These are phyloP conservation scores for Pogostemon cablin DNA, from an alignment of 257 asterid genomes.

Conservation along the genomic window DNA sequence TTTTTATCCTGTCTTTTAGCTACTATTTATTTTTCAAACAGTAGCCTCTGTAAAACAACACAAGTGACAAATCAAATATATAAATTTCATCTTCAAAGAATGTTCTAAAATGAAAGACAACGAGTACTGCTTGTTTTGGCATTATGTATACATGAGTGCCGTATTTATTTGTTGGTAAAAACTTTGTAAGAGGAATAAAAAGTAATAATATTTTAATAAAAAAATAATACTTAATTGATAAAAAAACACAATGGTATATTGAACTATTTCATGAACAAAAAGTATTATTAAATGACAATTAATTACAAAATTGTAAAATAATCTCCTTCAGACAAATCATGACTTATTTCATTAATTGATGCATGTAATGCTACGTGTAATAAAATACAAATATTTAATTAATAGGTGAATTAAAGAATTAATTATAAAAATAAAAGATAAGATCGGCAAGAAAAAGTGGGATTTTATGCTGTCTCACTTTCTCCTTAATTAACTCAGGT, in stretches of 20 bases:
- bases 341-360: too few species aligned
- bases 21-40: not conserved
- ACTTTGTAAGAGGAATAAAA: too few species aligned
- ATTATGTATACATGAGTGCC: not conserved
- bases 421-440: not conserved
- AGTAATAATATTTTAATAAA: too few species aligned
- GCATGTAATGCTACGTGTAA: not conserved
- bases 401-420: not conserved
- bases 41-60: slow-evolving; percentile 19
- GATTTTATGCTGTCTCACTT: slow-evolving; percentile 45
- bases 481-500: slow-evolving; percentile 39
- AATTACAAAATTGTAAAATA: too few species aligned
- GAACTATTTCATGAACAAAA: too few species aligned
- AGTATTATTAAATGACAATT: too few species aligned
- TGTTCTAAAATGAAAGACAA: slow-evolving; percentile 29
- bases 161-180: not conserved
- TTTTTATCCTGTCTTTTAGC: slow-evolving; percentile 16
- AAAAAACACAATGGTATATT: too few species aligned
- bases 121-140: slow-evolving; percentile 17
- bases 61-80: slow-evolving; percentile 33
- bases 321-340: too few species aligned
- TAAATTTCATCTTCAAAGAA: slow-evolving; percentile 27
- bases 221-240: too few species aligned
- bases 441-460: slow-evolving; percentile 30
- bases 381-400: not conserved